These are phyloP conservation scores for Pichia sp. DNA, from an alignment of 1,139 yeast species.

Conservation along the genomic window DNA sequence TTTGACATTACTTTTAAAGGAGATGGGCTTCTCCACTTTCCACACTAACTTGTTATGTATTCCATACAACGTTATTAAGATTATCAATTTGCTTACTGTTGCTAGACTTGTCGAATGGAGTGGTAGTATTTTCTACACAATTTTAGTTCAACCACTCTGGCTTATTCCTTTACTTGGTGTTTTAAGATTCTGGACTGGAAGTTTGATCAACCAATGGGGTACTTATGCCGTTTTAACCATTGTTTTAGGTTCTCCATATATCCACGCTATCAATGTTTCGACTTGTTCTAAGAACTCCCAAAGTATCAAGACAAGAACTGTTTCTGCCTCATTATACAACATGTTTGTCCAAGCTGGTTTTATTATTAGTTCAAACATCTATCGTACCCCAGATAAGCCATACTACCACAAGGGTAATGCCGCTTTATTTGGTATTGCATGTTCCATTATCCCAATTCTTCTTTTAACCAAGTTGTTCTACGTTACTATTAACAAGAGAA, in stretches of 20 bases:
- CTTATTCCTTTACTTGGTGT: constrained; percentile 40
- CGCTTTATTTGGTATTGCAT: constrained; percentile 40
- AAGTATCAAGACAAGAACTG: constrained; percentile 57
- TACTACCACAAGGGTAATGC: constrained; percentile 54
- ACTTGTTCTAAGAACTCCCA: constrained; percentile 64
- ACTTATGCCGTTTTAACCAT: constrained; percentile 50
- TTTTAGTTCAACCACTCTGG: constrained; percentile 40
- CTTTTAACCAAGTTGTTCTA: constrained; percentile 41
- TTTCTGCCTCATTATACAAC: constrained; percentile 61
- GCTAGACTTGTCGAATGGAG: constrained; percentile 42
- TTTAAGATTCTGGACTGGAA: constrained; percentile 51
- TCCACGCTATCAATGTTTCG: constrained; percentile 55
- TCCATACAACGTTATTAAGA: constrained; percentile 42
- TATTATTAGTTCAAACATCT: constrained; percentile 53
- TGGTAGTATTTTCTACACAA: constrained; percentile 37
- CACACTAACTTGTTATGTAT: constrained; percentile 54
- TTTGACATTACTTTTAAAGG: constrained; percentile 49
- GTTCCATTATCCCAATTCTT: constrained; percentile 30
- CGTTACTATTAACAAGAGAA: constrained; percentile 44
- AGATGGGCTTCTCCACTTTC: constrained; percentile 56
- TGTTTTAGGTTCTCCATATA: constrained; percentile 47
- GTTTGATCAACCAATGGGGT: constrained; percentile 48
- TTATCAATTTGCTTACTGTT: constrained; percentile 37
- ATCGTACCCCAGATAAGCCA: constrained; percentile 57
- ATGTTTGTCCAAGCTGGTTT: constrained; percentile 58